Percentiles rank a stretch among this genome's conserved stretches.
phyloP scores from a whole-genome alignment of 2,329 filamentous ascomycete species.

The Plectosphaerella cucumerina region DNA sequence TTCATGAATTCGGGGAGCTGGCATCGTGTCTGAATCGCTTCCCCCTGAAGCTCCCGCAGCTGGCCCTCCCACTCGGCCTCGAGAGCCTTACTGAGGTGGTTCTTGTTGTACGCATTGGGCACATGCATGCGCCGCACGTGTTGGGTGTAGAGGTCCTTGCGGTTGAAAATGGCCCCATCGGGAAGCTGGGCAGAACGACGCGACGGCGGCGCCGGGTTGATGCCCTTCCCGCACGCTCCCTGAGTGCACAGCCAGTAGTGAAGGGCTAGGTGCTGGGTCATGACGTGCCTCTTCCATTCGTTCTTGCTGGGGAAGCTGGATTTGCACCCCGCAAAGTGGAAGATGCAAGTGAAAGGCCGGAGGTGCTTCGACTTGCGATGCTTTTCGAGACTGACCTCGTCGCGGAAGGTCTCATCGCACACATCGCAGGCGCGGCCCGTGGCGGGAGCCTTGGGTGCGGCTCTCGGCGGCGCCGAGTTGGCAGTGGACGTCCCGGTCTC shows the following conservation, averaged over 20 bases:
- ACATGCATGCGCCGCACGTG: constrained; percentile 85
- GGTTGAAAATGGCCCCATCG: constrained; percentile 71
- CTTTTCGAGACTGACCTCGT: constrained; percentile 37
- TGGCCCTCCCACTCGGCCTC: constrained; percentile 43
- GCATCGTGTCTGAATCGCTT: constrained; percentile 59
- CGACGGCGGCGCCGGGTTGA: constrained; percentile 14
- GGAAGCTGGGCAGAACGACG: constrained; percentile 23
- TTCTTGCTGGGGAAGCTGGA: constrained; percentile 78
- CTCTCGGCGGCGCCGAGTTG: no score
- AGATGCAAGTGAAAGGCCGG: constrained; percentile 70
- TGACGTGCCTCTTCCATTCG: constrained; percentile 91
- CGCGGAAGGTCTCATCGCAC: constrained; percentile 39
- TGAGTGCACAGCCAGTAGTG: constrained; percentile 73
- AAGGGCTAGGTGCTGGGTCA: constrained; percentile 73
- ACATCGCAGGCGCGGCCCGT: constrained; percentile 22
- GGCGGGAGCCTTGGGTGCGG: no score
- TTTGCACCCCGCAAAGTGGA: constrained; percentile 70
- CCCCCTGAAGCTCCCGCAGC: constrained; percentile 50
- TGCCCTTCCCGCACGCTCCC: constrained; percentile 44
- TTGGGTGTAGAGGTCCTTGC: constrained; percentile 88
- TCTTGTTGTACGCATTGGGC: constrained; percentile 36
- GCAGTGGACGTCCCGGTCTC: no score
- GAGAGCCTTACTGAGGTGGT: constrained; percentile 29
- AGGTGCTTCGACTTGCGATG: constrained; percentile 51
- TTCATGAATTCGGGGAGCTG: constrained; percentile 53